phyloP scores from a whole-genome alignment of 2,329 filamentous ascomycete genomes.

The Cladosporium sp. region DNA sequence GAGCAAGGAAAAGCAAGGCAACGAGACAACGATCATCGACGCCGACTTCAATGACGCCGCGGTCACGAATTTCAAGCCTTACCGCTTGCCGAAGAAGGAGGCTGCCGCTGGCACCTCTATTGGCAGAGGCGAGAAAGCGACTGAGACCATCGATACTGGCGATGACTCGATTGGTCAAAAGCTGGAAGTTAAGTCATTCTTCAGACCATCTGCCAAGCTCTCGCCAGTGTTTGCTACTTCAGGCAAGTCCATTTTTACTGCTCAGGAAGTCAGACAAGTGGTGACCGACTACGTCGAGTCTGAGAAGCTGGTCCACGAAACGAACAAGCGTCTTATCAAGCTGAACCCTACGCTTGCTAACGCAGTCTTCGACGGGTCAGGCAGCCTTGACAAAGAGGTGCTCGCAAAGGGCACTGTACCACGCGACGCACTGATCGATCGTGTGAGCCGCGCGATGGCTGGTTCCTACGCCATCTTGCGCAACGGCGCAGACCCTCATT shows the following conservation, averaged over 20 bases:
- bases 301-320: constrained; percentile 56
- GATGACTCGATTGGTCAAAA: constrained; percentile 49
- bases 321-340: constrained; percentile 62
- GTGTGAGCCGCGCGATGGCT: constrained; percentile 56
- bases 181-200: constrained; percentile 54
- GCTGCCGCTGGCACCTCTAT: constrained; percentile 41
- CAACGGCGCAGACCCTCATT: constrained; percentile 42
- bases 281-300: constrained; percentile 60
- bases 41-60: constrained; percentile 62
- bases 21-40: constrained; percentile 64
- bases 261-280: constrained; percentile 58
- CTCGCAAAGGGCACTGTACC: constrained; percentile 59
- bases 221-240: constrained; percentile 56
- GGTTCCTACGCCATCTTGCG: constrained; percentile 60
- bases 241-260: constrained; percentile 53
- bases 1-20: constrained; percentile 63
- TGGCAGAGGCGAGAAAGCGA: constrained; percentile 40
- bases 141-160: constrained; percentile 38
- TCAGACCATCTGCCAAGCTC: constrained; percentile 59
- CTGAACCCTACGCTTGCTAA: constrained; percentile 65
- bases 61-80: constrained; percentile 60
- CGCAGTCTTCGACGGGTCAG: constrained; percentile 57
- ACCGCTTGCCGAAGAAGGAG: constrained; percentile 61
- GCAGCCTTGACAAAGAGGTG: constrained; percentile 56
- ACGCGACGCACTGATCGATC: constrained; percentile 61